Evolutionary conservation across 108 stramenopile species (phyloP), one percentile per base, ranked within the genome.

Genomic region (Skeletonema tropicum): DNA sequence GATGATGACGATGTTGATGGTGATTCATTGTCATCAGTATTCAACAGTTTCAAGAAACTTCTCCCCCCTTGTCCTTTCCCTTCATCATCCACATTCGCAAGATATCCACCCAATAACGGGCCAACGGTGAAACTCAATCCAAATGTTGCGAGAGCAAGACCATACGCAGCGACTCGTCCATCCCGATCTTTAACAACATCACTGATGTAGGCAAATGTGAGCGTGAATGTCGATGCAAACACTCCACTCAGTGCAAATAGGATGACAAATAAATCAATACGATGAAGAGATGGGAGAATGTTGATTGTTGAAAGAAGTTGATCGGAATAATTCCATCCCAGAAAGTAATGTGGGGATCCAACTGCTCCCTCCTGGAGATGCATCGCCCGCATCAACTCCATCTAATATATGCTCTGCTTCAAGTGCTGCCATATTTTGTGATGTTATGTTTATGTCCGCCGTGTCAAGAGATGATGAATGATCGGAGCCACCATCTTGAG

Each of bases 171-270:
- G 11, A 98, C 97, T 14, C 97, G 88, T 57, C 90, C 87, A 46
- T 93, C 81, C 29, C 82, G 87, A 60, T 84, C 75, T 38, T 79
- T 77, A 12, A 97, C 95, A 23, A 95, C 88, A 83, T 99, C 98
- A 14, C 91, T 85, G 45, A 99, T 99, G 84, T 99, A 99, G 5
- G 97, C 96, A 85, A 99, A 99, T 57, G 95, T 94, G 38, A 99
- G 60, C 0, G 98, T 94, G 70, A 99, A 99, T n/a, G 98, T 99
- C 10, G 90, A 90, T 13, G 94, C 85, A 75, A 97, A 98, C 30
- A 96, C 68, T n/a, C 98, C 98, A 10, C 90, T 93, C 12, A 95
- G 41, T 29, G 90, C 85, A 48, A 97, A 70, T 19, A 96, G 77
- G 14, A 85, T 59, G 4, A 96, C 89, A 69, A 96, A 96, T 29